Evolutionary conservation across 352 stramenopile genomes (phyloP), one percentile per base, ranked within the genome.

Genomic region (Phytophthora tubulina): DNA sequence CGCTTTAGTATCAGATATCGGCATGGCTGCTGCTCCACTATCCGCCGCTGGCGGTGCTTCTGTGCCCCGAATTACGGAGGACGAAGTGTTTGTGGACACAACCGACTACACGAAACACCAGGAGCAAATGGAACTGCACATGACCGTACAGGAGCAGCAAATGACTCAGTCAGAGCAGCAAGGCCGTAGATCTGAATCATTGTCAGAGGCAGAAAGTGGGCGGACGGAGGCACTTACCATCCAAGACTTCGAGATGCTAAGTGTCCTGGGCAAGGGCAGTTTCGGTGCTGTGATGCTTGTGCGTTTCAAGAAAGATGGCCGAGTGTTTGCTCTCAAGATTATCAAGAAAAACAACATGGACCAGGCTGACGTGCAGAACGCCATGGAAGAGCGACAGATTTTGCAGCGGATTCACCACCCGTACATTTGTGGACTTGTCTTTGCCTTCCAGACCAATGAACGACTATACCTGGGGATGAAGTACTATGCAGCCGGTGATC

Each of bases 311-410:
- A 92, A 95, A 61, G 90, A 97, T 42, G 88, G 88, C 0, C 85
- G 90, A 53, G 85, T 97, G 31, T 97, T 97, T 42, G 90, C 90
- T 51, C 80, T 97, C 63, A 97, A 97, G 76, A 97, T 97, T 59
- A 91, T 97, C 75, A 95, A 95, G 66, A 97, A 97, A 73, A 92
- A 76, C 36, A 92, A 91, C 57, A 97, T 97, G 90, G 90, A 96
- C 66, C 82, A 84, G 33, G 77, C 84, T 7, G 90, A 97, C 53
- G 90, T 95, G 49, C 72, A 88, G 46, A 97, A 97, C 57, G 90
- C 90, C 0, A 96, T 97, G 83, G 88, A 97, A 67, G 90, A 97
- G 65, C 84, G 90, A 7, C 90, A 97, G 75, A 97, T 97, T 64
- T 62, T 97, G 64, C 90, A 97, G 58, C 87, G 89, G 33, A 92